phyloP scores from a whole-genome alignment of 2,329 filamentous ascomycete species.

The Leptographium wingfieldii region DNA sequence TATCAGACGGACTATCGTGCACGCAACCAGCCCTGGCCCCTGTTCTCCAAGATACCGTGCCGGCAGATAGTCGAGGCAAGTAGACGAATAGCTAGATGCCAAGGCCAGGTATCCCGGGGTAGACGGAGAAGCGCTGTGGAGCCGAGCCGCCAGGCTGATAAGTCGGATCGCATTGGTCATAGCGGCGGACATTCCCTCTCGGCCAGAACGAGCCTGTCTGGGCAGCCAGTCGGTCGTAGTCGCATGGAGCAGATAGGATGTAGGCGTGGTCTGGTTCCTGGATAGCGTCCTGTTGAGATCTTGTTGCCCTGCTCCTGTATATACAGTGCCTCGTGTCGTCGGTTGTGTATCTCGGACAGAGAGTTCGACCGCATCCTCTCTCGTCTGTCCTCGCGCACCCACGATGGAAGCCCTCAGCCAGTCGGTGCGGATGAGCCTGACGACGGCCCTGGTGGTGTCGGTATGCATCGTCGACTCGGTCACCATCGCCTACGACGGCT shows the following conservation, averaged over 20 bases:
- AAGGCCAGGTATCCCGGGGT: not conserved
- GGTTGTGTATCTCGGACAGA: no score
- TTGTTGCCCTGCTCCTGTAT: not conserved
- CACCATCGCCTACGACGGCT: conserved; percentile 19
- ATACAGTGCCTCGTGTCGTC: not conserved
- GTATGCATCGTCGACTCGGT: conserved; percentile 9
- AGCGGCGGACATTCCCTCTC: not conserved
- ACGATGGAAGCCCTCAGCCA: not conserved
- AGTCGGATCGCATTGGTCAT: not conserved
- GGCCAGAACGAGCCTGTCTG: no score
- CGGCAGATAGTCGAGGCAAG: not conserved
- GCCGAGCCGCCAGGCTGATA: not conserved
- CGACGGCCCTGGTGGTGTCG: conserved; percentile 12
- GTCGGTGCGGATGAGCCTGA: conserved; percentile 10
- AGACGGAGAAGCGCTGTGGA: not conserved
- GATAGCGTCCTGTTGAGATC: no score
- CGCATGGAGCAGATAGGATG: no score
- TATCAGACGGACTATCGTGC: not conserved
- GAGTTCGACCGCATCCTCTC: not conserved
- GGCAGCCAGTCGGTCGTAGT: not conserved
- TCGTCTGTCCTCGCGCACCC: not conserved
- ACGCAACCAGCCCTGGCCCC: not conserved
- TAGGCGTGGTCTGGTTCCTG: no score
- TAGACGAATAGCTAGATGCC: not conserved
- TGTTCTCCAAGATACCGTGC: not conserved